These are phyloP conservation scores for Ocimum tenuiflorum DNA, from an alignment of 257 asterid species.

Conservation along the genomic window DNA sequence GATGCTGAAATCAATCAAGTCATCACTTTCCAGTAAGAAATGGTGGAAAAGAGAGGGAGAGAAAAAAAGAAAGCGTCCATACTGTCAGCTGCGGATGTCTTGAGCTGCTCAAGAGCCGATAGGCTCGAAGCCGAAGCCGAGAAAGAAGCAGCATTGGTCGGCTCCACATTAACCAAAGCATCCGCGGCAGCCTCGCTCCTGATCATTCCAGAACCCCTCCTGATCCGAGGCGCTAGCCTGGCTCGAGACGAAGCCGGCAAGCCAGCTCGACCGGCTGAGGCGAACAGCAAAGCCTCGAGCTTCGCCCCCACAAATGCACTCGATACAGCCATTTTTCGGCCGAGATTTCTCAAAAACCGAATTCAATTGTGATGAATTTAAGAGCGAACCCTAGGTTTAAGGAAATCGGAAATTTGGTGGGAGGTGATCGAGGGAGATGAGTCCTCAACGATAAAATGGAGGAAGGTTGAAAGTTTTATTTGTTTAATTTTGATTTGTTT, in stretches of 20 bases:
- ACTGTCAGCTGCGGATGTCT: conserved; percentile 20
- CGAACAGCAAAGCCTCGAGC: conserved; percentile 56
- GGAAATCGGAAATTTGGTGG: conserved; percentile 1
- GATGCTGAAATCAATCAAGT: neutral
- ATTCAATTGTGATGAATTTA: neutral
- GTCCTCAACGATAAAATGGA: conserved; percentile 10
- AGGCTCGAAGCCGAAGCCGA: conserved; percentile 56
- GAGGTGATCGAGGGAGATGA: neutral
- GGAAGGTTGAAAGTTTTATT: conserved; percentile 5
- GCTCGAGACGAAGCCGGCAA: conserved; percentile 33
- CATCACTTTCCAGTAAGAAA: conserved; percentile 2
- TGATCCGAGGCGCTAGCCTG: conserved; percentile 23
- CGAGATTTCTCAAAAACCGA: neutral
- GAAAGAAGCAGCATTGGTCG: conserved; percentile 32
- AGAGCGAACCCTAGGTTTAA: conserved; percentile 15
- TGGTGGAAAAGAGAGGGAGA: neutral
- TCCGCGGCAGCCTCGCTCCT: conserved; percentile 53
- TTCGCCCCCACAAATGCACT: conserved; percentile 65
- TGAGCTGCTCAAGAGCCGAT: conserved; percentile 20
- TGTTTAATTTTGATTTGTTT: neutral
- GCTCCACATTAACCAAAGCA: conserved; percentile 25
- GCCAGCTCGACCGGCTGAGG: conserved; percentile 37
- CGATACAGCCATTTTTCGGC: conserved; percentile 54
- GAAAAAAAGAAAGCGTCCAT: neutral
- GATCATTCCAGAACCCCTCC: conserved; percentile 36